Conservation (phyloP, 768 basidiomycete species). For the Lyophyllum shimeji region DNA sequence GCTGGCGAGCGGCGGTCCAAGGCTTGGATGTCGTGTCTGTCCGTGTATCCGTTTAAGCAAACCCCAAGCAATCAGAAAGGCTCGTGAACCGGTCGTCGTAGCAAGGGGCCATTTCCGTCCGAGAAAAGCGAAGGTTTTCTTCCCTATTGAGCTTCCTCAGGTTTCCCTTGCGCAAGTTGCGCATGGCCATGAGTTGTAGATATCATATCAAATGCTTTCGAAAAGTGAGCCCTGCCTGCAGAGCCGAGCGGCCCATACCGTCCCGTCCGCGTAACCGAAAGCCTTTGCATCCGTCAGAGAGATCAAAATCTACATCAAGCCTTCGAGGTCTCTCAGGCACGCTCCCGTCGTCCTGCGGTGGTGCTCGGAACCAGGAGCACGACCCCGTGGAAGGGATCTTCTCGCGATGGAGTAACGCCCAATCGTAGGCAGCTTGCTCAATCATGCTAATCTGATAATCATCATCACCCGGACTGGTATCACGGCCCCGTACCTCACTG, state of each 20-base stretch:
- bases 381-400: not conserved
- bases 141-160: too few species aligned
- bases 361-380: not conserved
- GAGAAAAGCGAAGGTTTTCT: not conserved
- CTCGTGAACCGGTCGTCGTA: not conserved
- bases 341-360: not conserved
- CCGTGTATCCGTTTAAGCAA: not conserved
- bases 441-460: not conserved
- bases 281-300: too few species aligned
- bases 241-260: too few species aligned
- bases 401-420: not conserved
- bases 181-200: too few species aligned
- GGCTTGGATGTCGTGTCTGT: not conserved
- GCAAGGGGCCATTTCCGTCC: not conserved
- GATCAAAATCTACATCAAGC: not conserved
- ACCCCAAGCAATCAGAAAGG: not conserved
- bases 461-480: not conserved
- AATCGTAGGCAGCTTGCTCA: not conserved
- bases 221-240: too few species aligned
- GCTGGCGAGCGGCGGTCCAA: not conserved
- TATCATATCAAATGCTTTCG: too few species aligned
- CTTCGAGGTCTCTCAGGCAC: constrained; percentile 1
- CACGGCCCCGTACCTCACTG: not conserved
- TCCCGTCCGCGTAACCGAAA: too few species aligned
- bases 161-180: too few species aligned